phyloP scores from a whole-genome alignment of 306 rosid genomes.

The Pueraria montana region DNA sequence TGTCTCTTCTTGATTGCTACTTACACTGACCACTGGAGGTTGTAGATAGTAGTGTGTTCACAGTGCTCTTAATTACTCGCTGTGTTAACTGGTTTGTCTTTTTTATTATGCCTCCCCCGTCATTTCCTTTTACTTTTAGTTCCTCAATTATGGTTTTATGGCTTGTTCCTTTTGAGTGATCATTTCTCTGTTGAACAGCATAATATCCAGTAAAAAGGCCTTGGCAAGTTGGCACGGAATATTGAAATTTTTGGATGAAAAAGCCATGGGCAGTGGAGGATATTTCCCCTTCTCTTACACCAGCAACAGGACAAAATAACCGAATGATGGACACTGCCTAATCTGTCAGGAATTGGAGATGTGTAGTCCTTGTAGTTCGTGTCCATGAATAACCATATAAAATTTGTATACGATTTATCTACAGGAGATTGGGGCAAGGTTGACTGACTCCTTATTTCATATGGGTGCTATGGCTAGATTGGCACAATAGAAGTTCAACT shows the following conservation, averaged over 20 bases:
- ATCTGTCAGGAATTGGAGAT: slow-evolving; percentile 4
- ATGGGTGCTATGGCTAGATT: background rate
- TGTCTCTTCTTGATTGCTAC: slow-evolving; percentile 47
- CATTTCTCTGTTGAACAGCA: slow-evolving; percentile 41
- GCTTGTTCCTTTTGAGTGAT: background rate
- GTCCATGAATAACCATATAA: background rate
- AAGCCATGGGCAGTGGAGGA: slow-evolving; percentile 21
- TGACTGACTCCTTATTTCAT: slow-evolving; percentile 10
- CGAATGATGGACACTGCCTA: background rate
- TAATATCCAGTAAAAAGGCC: slow-evolving; percentile 1
- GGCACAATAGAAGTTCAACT: background rate
- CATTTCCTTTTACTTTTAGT: slow-evolving; percentile 9
- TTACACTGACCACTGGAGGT: slow-evolving; percentile 9
- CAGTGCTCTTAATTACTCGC: slow-evolving; percentile 15
- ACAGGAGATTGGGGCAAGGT: background rate
- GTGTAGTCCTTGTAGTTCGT: background rate
- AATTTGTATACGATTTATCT: slow-evolving; percentile 44
- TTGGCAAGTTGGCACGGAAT: background rate
- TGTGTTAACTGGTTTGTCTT: slow-evolving; percentile 42
- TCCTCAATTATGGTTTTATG: slow-evolving; percentile 17
- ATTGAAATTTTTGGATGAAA: slow-evolving; percentile 3
- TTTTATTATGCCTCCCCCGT: background rate
- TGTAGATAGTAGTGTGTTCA: slow-evolving; percentile 25
- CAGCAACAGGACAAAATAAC: background rate
- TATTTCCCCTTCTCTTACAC: slow-evolving; percentile 5